Conservation (phyloP, 257 asterid genomes). For the Striga asiatica region DNA sequence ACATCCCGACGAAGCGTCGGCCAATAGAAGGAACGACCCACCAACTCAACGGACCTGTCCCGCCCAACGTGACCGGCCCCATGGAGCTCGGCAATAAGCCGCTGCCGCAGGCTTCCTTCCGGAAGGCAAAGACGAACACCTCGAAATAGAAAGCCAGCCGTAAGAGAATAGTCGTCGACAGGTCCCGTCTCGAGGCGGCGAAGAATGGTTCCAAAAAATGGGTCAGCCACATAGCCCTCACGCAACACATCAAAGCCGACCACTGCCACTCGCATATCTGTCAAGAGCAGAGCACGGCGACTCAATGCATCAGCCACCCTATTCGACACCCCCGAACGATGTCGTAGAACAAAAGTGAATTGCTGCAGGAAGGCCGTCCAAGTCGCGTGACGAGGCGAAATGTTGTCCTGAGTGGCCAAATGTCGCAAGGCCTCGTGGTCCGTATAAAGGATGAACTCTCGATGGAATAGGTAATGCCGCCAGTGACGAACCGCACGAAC, state of each 20-base stretch:
- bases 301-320: background rate
- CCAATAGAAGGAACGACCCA: too few relatives aligned
- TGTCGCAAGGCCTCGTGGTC: background rate
- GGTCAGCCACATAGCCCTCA: background rate
- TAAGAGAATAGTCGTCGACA: background rate
- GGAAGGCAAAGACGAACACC: background rate
- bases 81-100: too few relatives aligned
- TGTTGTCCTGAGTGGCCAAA: background rate
- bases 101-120: background rate
- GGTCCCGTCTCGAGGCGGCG: too few relatives aligned
- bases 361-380: background rate
- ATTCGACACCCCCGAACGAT: background rate
- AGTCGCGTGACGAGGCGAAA: background rate
- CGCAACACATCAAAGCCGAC: background rate
- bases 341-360: background rate
- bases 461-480: background rate
- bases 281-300: background rate
- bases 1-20: too few relatives aligned
- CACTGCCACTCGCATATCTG: background rate
- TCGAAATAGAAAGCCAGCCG: background rate
- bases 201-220: background rate
- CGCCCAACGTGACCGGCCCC: too few relatives aligned
- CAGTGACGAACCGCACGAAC: background rate
- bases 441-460: background rate
- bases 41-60: too few relatives aligned